Conservation (phyloP, 2,329 filamentous ascomycete species). For the Ceratocystis eucalypticola region DNA sequence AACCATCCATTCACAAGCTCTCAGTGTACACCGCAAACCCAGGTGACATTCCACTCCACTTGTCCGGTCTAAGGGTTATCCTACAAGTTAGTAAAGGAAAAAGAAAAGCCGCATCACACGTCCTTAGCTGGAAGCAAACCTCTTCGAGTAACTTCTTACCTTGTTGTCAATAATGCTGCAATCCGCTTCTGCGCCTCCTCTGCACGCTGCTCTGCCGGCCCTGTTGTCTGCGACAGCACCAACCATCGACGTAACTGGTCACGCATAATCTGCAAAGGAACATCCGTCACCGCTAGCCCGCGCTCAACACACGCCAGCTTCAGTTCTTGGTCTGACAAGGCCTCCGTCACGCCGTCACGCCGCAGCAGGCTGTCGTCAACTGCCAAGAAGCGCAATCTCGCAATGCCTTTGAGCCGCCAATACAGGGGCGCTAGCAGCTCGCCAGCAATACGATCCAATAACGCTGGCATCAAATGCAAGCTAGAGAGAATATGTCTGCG, state of each 20-base stretch:
- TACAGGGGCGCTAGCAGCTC: constrained; percentile 36
- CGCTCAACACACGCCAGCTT: constrained; percentile 57
- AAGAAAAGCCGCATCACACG: too few species aligned
- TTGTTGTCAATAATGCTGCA: constrained; percentile 31
- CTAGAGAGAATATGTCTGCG: constrained; percentile 31
- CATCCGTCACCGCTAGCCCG: constrained; percentile 44
- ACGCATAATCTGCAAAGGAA: constrained; percentile 44
- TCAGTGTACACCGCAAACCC: constrained; percentile 8
- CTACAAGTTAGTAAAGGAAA: too few species aligned
- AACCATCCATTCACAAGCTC: not conserved
- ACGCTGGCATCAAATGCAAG: constrained; percentile 32
- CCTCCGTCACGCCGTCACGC: constrained; percentile 45
- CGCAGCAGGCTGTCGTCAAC: constrained; percentile 58
- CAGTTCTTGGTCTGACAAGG: constrained; percentile 50
- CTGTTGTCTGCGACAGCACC: constrained; percentile 30
- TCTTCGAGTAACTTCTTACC: constrained; percentile 24
- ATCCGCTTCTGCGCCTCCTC: constrained; percentile 29
- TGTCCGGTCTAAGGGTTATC: not conserved
- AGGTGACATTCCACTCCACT: constrained; percentile 5
- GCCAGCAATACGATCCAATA: constrained; percentile 39
- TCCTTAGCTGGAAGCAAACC: too few species aligned
- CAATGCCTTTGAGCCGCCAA: constrained; percentile 39
- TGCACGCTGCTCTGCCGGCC: constrained; percentile 18
- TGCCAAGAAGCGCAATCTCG: constrained; percentile 48
- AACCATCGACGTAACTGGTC: constrained; percentile 36